Conservation (phyloP, 805 yeast species). For the Pichia cephalocereana region DNA sequence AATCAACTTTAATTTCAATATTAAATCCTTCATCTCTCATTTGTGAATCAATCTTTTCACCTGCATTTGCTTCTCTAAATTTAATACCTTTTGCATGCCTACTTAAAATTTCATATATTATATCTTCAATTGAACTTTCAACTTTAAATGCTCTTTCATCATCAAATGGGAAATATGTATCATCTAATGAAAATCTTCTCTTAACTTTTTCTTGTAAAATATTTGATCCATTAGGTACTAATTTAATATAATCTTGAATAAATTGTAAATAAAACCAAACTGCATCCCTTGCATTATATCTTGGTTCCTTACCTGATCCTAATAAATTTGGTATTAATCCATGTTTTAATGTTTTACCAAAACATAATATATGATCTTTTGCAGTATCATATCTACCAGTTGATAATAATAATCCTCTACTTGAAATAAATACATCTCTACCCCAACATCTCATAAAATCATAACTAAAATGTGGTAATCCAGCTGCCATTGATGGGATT, state of each 20-base stretch:
- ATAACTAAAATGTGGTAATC: constrained; percentile 85
- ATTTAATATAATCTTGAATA: constrained; percentile 69
- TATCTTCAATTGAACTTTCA: constrained; percentile 60
- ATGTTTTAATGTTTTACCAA: constrained; percentile 87
- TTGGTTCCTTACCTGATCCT: constrained; percentile 88
- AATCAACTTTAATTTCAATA: constrained; percentile 71
- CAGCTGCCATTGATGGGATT: constrained; percentile 85
- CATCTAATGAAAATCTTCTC: constrained; percentile 79
- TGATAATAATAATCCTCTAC: constrained; percentile 71
- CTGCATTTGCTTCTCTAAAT: constrained; percentile 94
- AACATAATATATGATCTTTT: constrained; percentile 68
- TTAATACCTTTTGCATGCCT: constrained; percentile 86
- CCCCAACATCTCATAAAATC: constrained; percentile 99
- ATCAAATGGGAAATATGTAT: constrained; percentile 58
- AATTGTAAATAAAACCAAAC: constrained; percentile 90
- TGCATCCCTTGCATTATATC: constrained; percentile 95
- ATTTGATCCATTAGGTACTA: constrained; percentile 58
- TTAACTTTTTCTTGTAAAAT: constrained; percentile 64
- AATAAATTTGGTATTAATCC: constrained; percentile 90
- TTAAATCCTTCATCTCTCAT: constrained; percentile 92
- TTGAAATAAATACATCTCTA: constrained; percentile 84
- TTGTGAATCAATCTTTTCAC: constrained; percentile 76
- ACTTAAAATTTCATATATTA: constrained; percentile 71
- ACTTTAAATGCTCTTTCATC: constrained; percentile 71
- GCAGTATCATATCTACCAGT: constrained; percentile 79